Evolutionary conservation across 2,329 filamentous ascomycete genomes (phyloP).

Genomic region (Alternaria brassicae): DNA sequence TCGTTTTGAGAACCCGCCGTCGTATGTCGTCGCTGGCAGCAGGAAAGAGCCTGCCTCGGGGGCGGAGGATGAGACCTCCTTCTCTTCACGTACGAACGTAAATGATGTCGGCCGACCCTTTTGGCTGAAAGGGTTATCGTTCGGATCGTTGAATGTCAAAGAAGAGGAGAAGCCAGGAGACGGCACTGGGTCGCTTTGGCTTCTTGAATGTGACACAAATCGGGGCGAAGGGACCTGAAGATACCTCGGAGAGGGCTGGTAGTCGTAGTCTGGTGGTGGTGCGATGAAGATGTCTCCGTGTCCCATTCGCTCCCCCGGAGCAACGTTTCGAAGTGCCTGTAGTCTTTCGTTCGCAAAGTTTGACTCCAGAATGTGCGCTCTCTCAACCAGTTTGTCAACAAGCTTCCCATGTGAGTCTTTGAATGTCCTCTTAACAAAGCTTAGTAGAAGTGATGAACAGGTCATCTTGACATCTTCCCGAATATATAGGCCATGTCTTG

Average conservation of each 20-base stretch:
- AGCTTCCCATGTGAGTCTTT: constrained; percentile 76
- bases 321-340: constrained; percentile 39
- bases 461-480: constrained; percentile 85
- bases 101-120: constrained; percentile 20
- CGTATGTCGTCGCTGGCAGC: constrained; percentile 34
- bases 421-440: constrained; percentile 82
- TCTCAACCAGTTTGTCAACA: constrained; percentile 61
- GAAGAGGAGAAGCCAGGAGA: constrained; percentile 32
- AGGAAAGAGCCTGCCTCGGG: constrained; percentile 26
- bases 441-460: constrained; percentile 77
- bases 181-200: constrained; percentile 31
- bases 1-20: constrained; percentile 18
- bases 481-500: constrained; percentile 75
- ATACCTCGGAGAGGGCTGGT: constrained; percentile 19
- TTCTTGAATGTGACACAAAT: constrained; percentile 25
- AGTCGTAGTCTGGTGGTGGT: constrained; percentile 47
- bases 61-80: constrained; percentile 17
- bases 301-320: constrained; percentile 42
- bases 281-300: constrained; percentile 46
- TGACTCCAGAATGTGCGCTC: constrained; percentile 46
- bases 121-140: constrained; percentile 16
- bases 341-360: constrained; percentile 45
- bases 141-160: constrained; percentile 23
- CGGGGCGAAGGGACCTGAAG: constrained; percentile 21
- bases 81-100: constrained; percentile 20